Percentiles rank a stretch among this genome's conserved stretches.
These are phyloP conservation scores for Globisporangium rhizosaccharum DNA, from an alignment of 352 stramenopile genomes.

Conservation along the genomic window DNA sequence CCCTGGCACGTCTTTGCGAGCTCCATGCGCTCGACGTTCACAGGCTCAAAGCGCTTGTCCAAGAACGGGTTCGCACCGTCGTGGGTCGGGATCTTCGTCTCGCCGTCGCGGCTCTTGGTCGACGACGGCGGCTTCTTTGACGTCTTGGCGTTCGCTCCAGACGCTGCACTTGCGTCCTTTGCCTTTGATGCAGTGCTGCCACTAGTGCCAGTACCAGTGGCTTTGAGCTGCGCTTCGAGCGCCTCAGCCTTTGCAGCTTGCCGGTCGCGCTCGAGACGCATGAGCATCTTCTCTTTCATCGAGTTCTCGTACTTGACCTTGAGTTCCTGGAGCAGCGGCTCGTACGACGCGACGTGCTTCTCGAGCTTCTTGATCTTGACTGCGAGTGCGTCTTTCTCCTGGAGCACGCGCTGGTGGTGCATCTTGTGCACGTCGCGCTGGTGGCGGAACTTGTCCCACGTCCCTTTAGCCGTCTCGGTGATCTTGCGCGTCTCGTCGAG, in stretches of 20 bases:
- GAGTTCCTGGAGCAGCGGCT: constrained; percentile 90
- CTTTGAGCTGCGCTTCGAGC: constrained; percentile 84
- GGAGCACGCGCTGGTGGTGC: constrained; percentile 93
- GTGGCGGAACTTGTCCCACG: constrained; percentile 95
- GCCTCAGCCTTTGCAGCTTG: constrained; percentile 84
- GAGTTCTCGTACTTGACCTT: constrained; percentile 92
- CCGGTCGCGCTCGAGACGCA: constrained; percentile 91
- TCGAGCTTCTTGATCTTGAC: constrained; percentile 90
- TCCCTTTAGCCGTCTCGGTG: constrained; percentile 87
- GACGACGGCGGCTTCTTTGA: constrained; percentile 18
- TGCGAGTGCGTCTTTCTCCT: constrained; percentile 93
- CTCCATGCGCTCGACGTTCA: constrained; percentile 70
- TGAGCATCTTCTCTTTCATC: constrained; percentile 98
- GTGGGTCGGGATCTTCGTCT: constrained; percentile 59
- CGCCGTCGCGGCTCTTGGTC: constrained; percentile 31
- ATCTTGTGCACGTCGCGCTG: constrained; percentile 95
- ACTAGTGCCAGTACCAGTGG: constrained; percentile 15
- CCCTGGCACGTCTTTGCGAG: constrained; percentile 85
- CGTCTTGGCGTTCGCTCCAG: neutral
- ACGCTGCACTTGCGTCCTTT: constrained; percentile 6
- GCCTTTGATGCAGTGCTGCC: neutral
- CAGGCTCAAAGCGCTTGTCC: constrained; percentile 66
- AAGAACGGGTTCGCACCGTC: constrained; percentile 67
- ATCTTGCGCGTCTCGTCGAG: constrained; percentile 88
- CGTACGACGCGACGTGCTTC: constrained; percentile 89